Conservation (phyloP, 2,329 filamentous ascomycete species). For the Cercospora janseana region DNA sequence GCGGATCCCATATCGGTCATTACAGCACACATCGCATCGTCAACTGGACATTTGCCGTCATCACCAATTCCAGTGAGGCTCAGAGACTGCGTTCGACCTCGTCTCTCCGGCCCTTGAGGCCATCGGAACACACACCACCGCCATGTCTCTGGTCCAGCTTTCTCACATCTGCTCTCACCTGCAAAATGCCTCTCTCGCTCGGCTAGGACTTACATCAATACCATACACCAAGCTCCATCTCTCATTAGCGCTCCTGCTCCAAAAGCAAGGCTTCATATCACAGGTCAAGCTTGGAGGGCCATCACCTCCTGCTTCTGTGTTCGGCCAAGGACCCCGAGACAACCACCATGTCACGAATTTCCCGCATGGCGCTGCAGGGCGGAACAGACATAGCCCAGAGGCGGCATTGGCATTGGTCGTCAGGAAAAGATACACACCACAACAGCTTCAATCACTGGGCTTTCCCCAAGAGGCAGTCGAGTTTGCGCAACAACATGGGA, state of each 20-base stretch:
- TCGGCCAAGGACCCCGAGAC: conserved; percentile 33
- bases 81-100: background rate
- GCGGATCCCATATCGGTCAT: background rate
- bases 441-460: conserved; percentile 23
- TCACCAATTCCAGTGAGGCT: background rate
- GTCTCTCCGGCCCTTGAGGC: conserved; percentile 12
- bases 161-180: conserved; percentile 84
- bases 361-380: conserved; percentile 28
- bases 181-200: conserved; percentile 82
- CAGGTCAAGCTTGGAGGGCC: conserved; percentile 72
- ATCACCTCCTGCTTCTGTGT: conserved; percentile 49
- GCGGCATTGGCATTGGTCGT: conserved; percentile 33
- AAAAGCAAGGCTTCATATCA: conserved; percentile 78
- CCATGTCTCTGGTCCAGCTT: conserved; percentile 72
- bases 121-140: conserved; percentile 11
- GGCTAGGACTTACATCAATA: conserved; percentile 79
- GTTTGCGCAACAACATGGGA: conserved; percentile 28
- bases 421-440: conserved; percentile 21
- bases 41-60: background rate
- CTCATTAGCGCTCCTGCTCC: conserved; percentile 69
- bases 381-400: conserved; percentile 28
- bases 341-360: conserved; percentile 32
- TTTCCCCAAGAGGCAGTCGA: conserved; percentile 30
- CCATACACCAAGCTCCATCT: conserved; percentile 79
- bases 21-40: background rate